Percentiles rank a stretch among this genome's conserved stretches.
Evolutionary conservation across 2,329 filamentous ascomycete genomes (phyloP).

Genomic region (Helminthosporium solani): DNA sequence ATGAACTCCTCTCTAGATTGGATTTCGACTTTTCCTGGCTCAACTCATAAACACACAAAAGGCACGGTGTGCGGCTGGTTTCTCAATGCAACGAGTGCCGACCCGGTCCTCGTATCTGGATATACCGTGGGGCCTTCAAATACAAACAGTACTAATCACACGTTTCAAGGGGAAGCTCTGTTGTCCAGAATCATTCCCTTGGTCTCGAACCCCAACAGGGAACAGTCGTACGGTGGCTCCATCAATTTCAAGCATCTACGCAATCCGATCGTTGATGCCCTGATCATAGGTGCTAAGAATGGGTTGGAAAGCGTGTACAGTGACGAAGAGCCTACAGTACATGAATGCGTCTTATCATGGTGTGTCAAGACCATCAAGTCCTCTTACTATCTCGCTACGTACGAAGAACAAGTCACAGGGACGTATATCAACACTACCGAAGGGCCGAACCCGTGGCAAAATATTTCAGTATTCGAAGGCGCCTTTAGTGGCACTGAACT

Average conservation of each 20-base stretch:
- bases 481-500: neutral
- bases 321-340: constrained; percentile 9
- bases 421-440: constrained; percentile 6
- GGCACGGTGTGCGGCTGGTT: constrained; percentile 28
- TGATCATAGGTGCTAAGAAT: constrained; percentile 12
- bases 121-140: constrained; percentile 17
- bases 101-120: constrained; percentile 17
- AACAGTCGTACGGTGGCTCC: constrained; percentile 6
- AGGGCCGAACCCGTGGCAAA: constrained; percentile 20
- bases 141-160: too few relatives aligned
- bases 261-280: constrained; percentile 16
- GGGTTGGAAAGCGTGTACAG: constrained; percentile 7
- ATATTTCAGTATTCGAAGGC: too few relatives aligned
- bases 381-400: constrained; percentile 15
- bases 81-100: constrained; percentile 18
- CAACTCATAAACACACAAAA: constrained; percentile 12
- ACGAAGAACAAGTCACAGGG: constrained; percentile 17
- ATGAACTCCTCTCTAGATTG: constrained; percentile 15
- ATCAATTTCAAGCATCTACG: constrained; percentile 20
- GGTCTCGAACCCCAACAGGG: neutral
- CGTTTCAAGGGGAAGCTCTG: constrained; percentile 17
- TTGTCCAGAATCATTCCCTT: constrained; percentile 17
- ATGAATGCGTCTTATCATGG: constrained; percentile 26
- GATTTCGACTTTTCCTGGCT: constrained; percentile 8
- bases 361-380: constrained; percentile 32